These are phyloP conservation scores for Discostella stelligera DNA, from an alignment of 352 stramenopile species.

Conservation along the genomic window DNA sequence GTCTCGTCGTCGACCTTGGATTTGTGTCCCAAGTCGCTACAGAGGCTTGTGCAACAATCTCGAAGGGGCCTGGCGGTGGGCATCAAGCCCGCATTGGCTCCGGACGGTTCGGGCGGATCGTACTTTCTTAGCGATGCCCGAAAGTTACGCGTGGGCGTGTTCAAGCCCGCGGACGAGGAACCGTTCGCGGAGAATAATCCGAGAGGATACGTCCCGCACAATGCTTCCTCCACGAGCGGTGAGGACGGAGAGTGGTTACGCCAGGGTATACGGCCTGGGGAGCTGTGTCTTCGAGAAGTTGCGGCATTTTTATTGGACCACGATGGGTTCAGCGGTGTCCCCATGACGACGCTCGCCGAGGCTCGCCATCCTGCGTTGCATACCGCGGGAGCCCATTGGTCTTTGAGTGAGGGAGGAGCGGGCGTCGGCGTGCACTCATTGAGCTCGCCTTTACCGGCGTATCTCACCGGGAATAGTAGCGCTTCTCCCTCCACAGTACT, in stretches of 20 bases:
- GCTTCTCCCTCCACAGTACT: constrained; percentile 10
- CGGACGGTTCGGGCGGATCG: constrained; percentile 96
- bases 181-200: constrained; percentile 97
- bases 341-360: constrained; percentile 87
- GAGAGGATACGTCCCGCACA: constrained; percentile 86
- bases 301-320: constrained; percentile 95
- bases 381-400: constrained; percentile 61
- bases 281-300: constrained; percentile 95
- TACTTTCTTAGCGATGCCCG: constrained; percentile 95
- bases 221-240: constrained; percentile 7
- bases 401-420: constrained; percentile 66
- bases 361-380: constrained; percentile 83
- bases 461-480: not conserved
- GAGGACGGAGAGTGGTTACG: constrained; percentile 64
- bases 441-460: constrained; percentile 55
- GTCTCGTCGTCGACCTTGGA: constrained; percentile 72
- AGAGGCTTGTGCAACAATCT: constrained; percentile 81
- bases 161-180: constrained; percentile 98
- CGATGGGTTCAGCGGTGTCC: constrained; percentile 85
- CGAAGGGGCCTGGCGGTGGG: constrained; percentile 88
- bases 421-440: constrained; percentile 86
- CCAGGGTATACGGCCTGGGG: constrained; percentile 91
- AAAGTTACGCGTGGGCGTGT: constrained; percentile 91
- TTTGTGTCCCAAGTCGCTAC: constrained; percentile 58
- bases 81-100: constrained; percentile 88